Evolutionary conservation across 805 yeast species (phyloP).

Genomic region (Priceomyces melissophilus): DNA sequence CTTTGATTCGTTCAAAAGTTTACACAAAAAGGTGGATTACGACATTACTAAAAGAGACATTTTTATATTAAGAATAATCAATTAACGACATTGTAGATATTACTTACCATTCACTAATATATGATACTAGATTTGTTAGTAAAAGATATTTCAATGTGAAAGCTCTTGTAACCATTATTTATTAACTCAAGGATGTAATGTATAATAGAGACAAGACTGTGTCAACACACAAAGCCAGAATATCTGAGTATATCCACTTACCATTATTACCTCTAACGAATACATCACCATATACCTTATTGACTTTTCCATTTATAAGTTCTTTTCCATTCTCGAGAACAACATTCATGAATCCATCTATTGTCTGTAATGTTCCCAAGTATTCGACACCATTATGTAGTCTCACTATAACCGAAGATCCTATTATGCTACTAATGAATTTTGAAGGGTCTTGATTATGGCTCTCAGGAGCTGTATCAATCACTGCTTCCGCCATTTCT

Average conservation of each 20-base stretch:
- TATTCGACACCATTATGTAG: slow-evolving; percentile 85
- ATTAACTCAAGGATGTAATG: too few relatives aligned
- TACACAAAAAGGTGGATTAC: slow-evolving; percentile 1
- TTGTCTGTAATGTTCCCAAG: slow-evolving; percentile 65
- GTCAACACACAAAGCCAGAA: too few relatives aligned
- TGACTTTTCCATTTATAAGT: slow-evolving; percentile 44
- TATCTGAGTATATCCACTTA: slow-evolving; percentile 41
- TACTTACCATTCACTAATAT: slow-evolving; percentile 35
- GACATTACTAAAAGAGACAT: slow-evolving; percentile 2
- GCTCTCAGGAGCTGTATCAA: background rate
- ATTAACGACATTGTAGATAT: background rate
- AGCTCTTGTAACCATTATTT: too few relatives aligned
- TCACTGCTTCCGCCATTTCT: background rate
- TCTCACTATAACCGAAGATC: slow-evolving; percentile 77
- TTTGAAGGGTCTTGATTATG: slow-evolving; percentile 60
- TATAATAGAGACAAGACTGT: too few relatives aligned
- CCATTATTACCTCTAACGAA: slow-evolving; percentile 87
- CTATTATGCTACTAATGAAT: slow-evolving; percentile 76
- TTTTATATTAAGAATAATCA: background rate
- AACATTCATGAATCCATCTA: slow-evolving; percentile 96
- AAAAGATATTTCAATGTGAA: background rate
- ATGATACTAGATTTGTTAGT: slow-evolving; percentile 38
- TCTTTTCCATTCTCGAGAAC: slow-evolving; percentile 80
- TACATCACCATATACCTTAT: slow-evolving; percentile 65
- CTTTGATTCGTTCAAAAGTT: slow-evolving; percentile 8